A percentile compares a stretch with the other conserved stretches of the same genome.
phyloP scores from a whole-genome alignment of 192 early-diverging fungal species.

The Rhizophagus clarus region DNA sequence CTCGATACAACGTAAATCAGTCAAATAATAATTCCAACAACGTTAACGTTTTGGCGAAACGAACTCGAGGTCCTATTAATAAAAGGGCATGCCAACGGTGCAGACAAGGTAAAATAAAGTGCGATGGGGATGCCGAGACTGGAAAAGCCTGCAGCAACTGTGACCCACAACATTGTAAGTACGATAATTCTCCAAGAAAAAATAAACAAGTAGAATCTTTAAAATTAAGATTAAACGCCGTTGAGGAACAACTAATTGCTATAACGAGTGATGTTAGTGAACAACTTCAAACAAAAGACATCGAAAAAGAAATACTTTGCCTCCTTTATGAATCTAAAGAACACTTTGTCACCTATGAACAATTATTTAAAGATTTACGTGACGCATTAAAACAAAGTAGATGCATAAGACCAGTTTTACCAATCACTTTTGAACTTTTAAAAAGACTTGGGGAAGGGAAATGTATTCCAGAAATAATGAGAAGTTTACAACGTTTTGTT shows the following conservation, averaged over 20 bases:
- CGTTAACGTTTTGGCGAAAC: neutral
- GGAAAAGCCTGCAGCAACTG: conserved; percentile 11
- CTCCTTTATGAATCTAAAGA: neutral
- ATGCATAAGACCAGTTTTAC: neutral
- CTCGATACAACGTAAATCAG: neutral
- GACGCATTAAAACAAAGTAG: neutral
- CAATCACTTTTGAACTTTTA: neutral
- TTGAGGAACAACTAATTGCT: neutral
- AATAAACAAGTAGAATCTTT: conserved; percentile 25
- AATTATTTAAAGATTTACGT: neutral
- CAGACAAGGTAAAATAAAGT: conserved; percentile 7
- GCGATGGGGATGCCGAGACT: conserved; percentile 16
- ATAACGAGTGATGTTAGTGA: neutral
- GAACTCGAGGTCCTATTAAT: conserved; percentile 21
- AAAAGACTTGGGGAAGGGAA: neutral
- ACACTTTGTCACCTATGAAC: neutral
- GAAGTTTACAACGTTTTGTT: neutral
- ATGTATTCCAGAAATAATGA: neutral
- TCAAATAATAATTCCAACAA: neutral
- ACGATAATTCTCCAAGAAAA: conserved; percentile 14
- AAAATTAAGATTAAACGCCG: neutral
- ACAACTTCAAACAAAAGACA: neutral
- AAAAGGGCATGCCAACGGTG: conserved; percentile 29
- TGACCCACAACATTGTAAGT: conserved; percentile 11
- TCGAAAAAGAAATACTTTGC: neutral